Base-by-base conservation (phyloP, 176 grass and related monocot genomes). In the Olyra latifolia region DNA sequence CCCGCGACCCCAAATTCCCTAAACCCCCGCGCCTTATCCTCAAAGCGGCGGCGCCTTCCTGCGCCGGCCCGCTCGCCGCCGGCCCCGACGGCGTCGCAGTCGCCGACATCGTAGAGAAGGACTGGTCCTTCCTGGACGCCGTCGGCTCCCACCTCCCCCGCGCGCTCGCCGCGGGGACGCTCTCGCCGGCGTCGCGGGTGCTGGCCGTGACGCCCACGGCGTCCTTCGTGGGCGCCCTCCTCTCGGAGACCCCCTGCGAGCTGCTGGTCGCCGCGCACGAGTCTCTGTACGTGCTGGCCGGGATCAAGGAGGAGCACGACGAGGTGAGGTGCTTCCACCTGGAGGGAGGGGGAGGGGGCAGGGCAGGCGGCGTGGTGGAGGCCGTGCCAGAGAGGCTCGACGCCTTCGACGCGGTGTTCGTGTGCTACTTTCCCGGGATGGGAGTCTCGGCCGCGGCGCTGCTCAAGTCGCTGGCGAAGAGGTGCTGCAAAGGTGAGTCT, bases 351-450 rank as follows among this genome's bases (percentile, higher is more conserved):
- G 87, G 87, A 32, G 77, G n/a, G 20, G 87, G 77, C 7, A 44
- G 56, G 63, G 82, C 55, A 7, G 87, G 87, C 35, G 95, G 95
- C 69, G 88, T 84, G 11, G 83, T 94, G 50, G 66, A 89, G 55
- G 79, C 77, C 27, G 81, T 95, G n/a, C 92, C 95, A 8, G 80
- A 81, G 74, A 91, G 85, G 82, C 91, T 98, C 46, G 39, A 82
- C 24, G 70, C 87, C 3, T 98, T 94, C 56, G 88, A 98, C 69
- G 88, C 55, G 0, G 81, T 91, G 50, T 98, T 98, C 81, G 78
- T 94, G 15, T 95, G 90, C 82, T 98, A 98, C 80, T 91, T 98
- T 80, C 92, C 95, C 19, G 95, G 92, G 49, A 94, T 98, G 90
- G 85, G 86, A 15, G 41, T 95, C 64, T 91, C 95, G 12, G 19